Percentiles rank a stretch among this genome's conserved stretches.
Evolutionary conservation across 495 filamentous ascomycete species (phyloP).

Genomic region (Terfezia boudieri): DNA sequence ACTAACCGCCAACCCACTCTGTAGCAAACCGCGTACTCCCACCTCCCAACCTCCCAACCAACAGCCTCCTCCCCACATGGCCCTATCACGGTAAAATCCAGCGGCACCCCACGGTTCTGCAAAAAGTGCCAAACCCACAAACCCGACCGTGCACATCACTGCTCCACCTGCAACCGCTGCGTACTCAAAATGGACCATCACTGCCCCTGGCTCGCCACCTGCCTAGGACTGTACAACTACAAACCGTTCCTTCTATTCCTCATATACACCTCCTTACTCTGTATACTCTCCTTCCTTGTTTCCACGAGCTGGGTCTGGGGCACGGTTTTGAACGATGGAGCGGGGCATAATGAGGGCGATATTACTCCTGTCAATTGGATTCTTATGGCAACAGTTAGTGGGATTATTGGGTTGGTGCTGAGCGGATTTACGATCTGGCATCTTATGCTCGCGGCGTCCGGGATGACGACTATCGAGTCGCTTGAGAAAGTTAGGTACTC

Average conservation of each 20-base stretch:
- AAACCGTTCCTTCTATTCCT: constrained; percentile 89
- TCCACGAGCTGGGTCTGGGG: constrained; percentile 56
- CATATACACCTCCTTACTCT: constrained; percentile 73
- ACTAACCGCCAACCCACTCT: constrained; percentile 38
- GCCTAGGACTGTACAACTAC: constrained; percentile 82
- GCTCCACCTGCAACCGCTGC: constrained; percentile 74
- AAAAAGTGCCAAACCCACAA: constrained; percentile 91
- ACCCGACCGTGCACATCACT: constrained; percentile 92
- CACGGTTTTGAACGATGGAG: constrained; percentile 37
- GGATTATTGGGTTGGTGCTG: constrained; percentile 76
- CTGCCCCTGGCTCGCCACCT: constrained; percentile 93
- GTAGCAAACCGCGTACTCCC: constrained; percentile 32
- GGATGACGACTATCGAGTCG: constrained; percentile 84
- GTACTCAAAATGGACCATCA: constrained; percentile 99
- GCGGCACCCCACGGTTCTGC: constrained; percentile 67
- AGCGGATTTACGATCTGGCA: constrained; percentile 87
- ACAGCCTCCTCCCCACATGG: constrained; percentile 27
- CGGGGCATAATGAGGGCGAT: constrained; percentile 29
- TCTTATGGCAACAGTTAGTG: constrained; percentile 59
- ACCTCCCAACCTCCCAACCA: constrained; percentile 41
- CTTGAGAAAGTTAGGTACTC: constrained; percentile 78
- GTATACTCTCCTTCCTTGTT: constrained; percentile 53
- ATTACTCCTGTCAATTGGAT: constrained; percentile 80
- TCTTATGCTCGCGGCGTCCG: constrained; percentile 51
- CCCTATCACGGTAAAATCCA: constrained; percentile 75